Percentiles rank a stretch among this genome's conserved stretches.
Conservation (phyloP, 2,329 filamentous ascomycete genomes). For the Tolypocladium paradoxum region DNA sequence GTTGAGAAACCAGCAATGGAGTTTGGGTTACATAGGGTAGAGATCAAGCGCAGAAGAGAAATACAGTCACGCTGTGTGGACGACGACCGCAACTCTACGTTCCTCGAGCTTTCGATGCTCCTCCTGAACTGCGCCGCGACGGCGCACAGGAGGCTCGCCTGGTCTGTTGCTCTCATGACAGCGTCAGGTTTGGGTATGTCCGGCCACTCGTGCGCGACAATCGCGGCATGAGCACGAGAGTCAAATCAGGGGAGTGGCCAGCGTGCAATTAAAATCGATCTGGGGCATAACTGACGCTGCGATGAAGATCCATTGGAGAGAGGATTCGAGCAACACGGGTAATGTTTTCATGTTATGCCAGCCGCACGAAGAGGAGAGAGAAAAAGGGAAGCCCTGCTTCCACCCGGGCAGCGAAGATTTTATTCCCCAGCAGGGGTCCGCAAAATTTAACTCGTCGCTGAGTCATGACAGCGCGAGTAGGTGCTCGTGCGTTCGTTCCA, state of each 20-base stretch:
- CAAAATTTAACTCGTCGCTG: slow-evolving; percentile 10
- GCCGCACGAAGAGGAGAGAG: slow-evolving; percentile 64
- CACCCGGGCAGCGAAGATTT: slow-evolving; percentile 14
- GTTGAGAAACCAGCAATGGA: background rate
- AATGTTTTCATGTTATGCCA: slow-evolving; percentile 56
- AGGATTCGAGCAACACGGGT: slow-evolving; percentile 73
- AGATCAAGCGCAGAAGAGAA: background rate
- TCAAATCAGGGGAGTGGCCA: slow-evolving; percentile 38
- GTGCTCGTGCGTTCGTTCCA: too few species aligned
- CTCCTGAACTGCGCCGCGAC: background rate
- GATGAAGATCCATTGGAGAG: slow-evolving; percentile 38
- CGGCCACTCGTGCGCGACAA: slow-evolving; percentile 26
- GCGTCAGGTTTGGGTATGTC: slow-evolving; percentile 25
- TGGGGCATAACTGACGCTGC: slow-evolving; percentile 72
- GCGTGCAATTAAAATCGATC: slow-evolving; percentile 70
- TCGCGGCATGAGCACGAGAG: slow-evolving; percentile 16
- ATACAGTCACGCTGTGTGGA: background rate
- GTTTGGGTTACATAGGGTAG: background rate
- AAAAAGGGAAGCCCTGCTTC: slow-evolving; percentile 27
- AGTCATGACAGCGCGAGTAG: slow-evolving; percentile 8
- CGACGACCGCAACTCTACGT: background rate
- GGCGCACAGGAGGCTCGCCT: background rate
- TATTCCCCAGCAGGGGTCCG: slow-evolving; percentile 10
- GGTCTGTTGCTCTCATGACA: background rate
- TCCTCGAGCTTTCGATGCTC: background rate